Conservation (phyloP, 176 grass and related monocot species). For the Zizania latifolia region DNA sequence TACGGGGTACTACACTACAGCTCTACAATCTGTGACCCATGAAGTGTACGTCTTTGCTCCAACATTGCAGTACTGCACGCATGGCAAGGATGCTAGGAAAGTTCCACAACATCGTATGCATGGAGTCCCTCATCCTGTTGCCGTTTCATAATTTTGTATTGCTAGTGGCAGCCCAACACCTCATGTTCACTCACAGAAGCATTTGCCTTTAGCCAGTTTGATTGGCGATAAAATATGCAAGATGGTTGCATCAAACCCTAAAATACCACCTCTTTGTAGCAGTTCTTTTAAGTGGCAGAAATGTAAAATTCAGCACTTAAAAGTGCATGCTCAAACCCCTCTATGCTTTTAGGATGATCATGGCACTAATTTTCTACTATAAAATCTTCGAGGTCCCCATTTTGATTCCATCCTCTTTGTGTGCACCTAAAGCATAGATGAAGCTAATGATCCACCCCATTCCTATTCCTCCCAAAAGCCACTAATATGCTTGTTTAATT, state of each 20-base stretch:
- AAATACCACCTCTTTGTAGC: conserved; percentile 2
- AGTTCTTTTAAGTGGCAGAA: not conserved
- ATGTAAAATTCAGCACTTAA: conserved; percentile 13
- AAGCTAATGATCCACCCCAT: conserved; percentile 45
- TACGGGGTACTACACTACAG: not conserved
- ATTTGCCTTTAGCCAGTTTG: conserved; percentile 19
- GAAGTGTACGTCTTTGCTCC: conserved; percentile 15
- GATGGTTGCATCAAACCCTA: conserved; percentile 3
- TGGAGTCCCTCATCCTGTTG: conserved; percentile 31
- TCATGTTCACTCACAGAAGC: conserved; percentile 34
- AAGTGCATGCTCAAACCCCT: conserved; percentile 20
- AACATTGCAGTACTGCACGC: conserved; percentile 25
- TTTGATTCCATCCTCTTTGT: conserved; percentile 47
- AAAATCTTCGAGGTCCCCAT: conserved; percentile 38
- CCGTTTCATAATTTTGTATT: conserved; percentile 20
- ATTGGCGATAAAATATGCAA: conserved; percentile 21
- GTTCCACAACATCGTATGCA: conserved; percentile 42
- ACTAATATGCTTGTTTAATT: conserved; percentile 31
- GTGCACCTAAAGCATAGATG: conserved; percentile 37
- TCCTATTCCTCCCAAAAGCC: conserved; percentile 4
- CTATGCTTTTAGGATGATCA: conserved; percentile 27
- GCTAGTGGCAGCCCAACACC: conserved; percentile 32
- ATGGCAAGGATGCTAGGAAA: conserved; percentile 38
- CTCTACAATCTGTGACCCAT: conserved; percentile 18
- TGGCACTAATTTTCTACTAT: conserved; percentile 25